Conservation (phyloP, 2,329 filamentous ascomycete genomes). For the Ophiostoma piceae region DNA sequence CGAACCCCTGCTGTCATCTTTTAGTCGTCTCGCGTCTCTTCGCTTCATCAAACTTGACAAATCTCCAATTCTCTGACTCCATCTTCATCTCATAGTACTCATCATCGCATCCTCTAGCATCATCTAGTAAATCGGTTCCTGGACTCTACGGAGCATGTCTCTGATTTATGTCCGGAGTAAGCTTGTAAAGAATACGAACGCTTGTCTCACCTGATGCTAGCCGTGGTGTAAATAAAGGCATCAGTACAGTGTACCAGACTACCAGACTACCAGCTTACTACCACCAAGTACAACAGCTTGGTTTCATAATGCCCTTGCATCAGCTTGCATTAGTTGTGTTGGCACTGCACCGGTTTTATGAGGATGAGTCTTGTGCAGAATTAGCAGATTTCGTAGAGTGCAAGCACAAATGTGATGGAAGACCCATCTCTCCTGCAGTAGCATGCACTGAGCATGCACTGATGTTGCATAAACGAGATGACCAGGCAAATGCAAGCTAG, state of each 20-base stretch:
- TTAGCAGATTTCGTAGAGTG: neutral
- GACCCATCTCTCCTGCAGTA: conserved; percentile 6
- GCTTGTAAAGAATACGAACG: conserved; percentile 1
- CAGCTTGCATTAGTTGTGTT: conserved; percentile 4
- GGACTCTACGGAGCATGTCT: conserved; percentile 4
- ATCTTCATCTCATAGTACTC: neutral
- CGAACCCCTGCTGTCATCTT: neutral
- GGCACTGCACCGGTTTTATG: neutral
- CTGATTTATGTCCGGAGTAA: neutral
- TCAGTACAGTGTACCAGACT: neutral
- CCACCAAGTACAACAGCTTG: neutral
- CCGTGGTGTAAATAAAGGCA: neutral
- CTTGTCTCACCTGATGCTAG: conserved; percentile 1
- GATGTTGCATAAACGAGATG: conserved; percentile 1
- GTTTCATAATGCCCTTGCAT: conserved; percentile 11
- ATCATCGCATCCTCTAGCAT: neutral
- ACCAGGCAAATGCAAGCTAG: neutral
- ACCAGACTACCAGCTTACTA: too few species aligned
- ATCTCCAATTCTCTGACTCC: neutral
- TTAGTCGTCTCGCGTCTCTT: neutral
- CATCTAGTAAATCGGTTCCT: neutral
- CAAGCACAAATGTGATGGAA: neutral
- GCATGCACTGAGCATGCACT: neutral
- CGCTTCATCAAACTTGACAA: too few species aligned
- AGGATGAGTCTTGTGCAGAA: neutral